Evolutionary conservation across 768 basidiomycete species (phyloP), one percentile per base, ranked within the genome.

Genomic region (Mycena polygramma): DNA sequence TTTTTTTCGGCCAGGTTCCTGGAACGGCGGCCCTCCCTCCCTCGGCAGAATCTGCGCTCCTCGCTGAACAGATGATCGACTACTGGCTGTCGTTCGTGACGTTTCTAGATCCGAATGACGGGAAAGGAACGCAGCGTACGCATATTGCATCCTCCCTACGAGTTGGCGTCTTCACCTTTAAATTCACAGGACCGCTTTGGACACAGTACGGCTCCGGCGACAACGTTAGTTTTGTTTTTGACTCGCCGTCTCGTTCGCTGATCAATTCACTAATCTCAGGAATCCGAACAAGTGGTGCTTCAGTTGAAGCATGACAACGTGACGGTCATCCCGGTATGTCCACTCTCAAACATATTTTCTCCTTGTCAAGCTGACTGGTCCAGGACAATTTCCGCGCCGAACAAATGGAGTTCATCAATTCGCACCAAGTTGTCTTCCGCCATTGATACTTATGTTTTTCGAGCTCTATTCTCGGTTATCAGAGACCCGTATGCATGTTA

Each of bases 21-120:
- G 81, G 1, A 81, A 77, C 65, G 79, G 79, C 45, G 7, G 36
- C 45, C 30, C 17, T 6, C 57, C 46, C 0, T 57, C 63, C 24
- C 37, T 52, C 10, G 71, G 69, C 37, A 17, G 64, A 4, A n/a
- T 69, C 76, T 20, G 17, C 75, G 2, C 73, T 77, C 13, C 74
- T 84, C 7, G 81, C 82, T 54, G 72, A 57, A 8, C 35, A 66
- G 30, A 84, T 85, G 83, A 76, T 81, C 37, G 82, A 85, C 51
- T 84, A 84, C 60, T 85, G 84, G 85, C 67, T 86, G 26, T 86
- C 84, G 2, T 86, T 86, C 58, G 82, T 81, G 1, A 83, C 80
- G 0, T 81, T 79, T 35, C 74, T 85, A 36, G 77, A 82, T 57
- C 84, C 84, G 9, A 85, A 85, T 59, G 84, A 85, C 46, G 80